Base-by-base conservation (phyloP, 441 rosid genomes). In the Iberis amara region DNA sequence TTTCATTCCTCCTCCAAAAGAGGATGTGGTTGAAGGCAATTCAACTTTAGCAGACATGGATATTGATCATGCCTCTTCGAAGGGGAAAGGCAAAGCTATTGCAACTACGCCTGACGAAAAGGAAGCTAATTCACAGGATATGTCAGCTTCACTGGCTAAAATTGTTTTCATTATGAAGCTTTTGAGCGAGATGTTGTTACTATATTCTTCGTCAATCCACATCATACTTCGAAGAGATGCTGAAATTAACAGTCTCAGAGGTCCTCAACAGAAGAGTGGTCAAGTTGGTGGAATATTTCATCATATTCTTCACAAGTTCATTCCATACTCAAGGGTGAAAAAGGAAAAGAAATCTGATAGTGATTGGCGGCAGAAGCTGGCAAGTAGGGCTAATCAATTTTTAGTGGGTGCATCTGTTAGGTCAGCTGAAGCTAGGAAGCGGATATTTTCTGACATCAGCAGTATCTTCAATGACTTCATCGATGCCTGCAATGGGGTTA, bases 321-420 rank as follows among this genome's bases (percentile, higher is more conserved):
- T 89, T 66, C 88, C 96, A 3, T 73, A 57, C 76, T 80, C 88
- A 37, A 73, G 72, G 68, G 50, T 74, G 54, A 84, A 82, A 65
- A 82, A 82, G 79, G 99, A 84, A 39, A 81, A 59, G 78, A 88
- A 83, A 75, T 47, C 57, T n/a, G 96, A 89, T 64, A 74, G 86
- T 73, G 92, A 92, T 66, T 92, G 99, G 99, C 77, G 74, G 72
- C 82, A 86, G 66, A 92, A 89, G 68, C 79, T 92, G 47, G 90
- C 90, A 35, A 76, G 70, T 60, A 76, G 92, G 57, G 90, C 96
- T 48, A 84, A 80, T 70, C 94, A 89, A 47, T 80, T 86, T 69
- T 71, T 92, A 69, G 99, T 89, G 69, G 95, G 89, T 6, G 78
- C 95, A 57, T 86, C 97, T 68, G 89, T 89, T 61, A 89, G 99